A percentile compares a stretch with the other conserved stretches of the same genome.
These are phyloP conservation scores for Delonix regia DNA, from an alignment of 306 rosid genomes.

Conservation along the genomic window DNA sequence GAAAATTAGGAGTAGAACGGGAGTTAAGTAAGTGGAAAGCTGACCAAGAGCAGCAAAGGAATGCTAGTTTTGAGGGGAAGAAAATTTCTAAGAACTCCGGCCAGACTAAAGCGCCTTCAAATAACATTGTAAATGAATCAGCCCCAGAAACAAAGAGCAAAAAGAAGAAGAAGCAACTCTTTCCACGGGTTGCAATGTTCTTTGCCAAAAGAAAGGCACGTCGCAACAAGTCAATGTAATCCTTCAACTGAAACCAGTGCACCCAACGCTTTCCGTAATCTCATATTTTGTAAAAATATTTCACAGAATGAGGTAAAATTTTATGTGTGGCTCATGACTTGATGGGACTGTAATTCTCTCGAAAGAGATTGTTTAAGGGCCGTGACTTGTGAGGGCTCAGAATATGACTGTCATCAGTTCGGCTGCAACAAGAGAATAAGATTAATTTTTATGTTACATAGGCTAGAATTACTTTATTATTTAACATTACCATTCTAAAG, in stretches of 20 bases:
- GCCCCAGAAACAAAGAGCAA: conserved; percentile 59
- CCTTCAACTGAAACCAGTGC: conserved; percentile 27
- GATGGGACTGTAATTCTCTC: background rate
- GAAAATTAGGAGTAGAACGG: conserved; percentile 73
- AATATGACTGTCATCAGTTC: background rate
- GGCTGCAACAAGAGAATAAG: background rate
- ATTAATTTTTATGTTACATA: background rate
- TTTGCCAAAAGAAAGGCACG: conserved; percentile 73
- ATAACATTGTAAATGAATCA: conserved; percentile 41
- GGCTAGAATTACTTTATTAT: background rate
- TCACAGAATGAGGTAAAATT: background rate
- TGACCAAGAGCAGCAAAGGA: conserved; percentile 65
- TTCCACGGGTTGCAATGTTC: conserved; percentile 78
- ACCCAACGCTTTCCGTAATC: background rate
- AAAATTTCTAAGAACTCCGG: conserved; percentile 36
- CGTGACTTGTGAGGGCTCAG: background rate
- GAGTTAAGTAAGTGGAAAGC: conserved; percentile 77
- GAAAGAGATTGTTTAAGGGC: background rate
- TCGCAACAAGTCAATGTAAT: conserved; percentile 48
- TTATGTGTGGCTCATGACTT: background rate
- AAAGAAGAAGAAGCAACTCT: conserved; percentile 71
- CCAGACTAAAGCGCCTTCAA: conserved; percentile 29
- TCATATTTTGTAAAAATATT: conserved; percentile 1
- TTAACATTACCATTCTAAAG: background rate
- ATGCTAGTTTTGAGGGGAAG: conserved; percentile 28